phyloP scores from a whole-genome alignment of 176 grass and related monocot genomes.

The Guadua angustifolia region DNA sequence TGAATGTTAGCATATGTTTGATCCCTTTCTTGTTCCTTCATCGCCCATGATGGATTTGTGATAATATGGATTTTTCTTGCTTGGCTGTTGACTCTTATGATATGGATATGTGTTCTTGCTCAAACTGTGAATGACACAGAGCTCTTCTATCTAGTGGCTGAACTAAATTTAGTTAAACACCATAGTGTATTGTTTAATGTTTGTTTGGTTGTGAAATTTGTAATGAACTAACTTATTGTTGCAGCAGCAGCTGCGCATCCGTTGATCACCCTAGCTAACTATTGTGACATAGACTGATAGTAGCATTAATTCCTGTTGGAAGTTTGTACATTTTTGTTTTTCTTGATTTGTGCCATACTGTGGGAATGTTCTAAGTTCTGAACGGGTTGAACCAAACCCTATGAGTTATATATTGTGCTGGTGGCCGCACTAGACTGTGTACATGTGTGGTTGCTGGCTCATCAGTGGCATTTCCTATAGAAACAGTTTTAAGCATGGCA shows the following conservation, averaged over 20 bases:
- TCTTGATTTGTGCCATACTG: no score
- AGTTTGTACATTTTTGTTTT: not conserved
- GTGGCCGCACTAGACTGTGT: not conserved
- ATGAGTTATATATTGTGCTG: not conserved
- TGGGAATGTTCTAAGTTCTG: no score
- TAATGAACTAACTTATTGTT: not conserved
- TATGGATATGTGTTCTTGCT: no score
- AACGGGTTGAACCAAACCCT: no score
- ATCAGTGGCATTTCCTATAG: not conserved
- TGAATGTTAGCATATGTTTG: no score
- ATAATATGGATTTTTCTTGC: not conserved
- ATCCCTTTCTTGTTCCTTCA: no score
- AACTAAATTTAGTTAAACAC: not conserved
- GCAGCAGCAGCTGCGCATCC: not conserved
- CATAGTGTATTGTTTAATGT: not conserved
- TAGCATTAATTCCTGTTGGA: not conserved
- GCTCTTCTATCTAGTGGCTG: not conserved
- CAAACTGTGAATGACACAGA: no score
- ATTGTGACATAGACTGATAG: not conserved
- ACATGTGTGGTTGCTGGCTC: not conserved
- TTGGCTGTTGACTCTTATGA: not conserved
- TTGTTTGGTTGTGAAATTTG: conserved; percentile 21
- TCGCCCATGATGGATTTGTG: no score
- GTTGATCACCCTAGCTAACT: not conserved
- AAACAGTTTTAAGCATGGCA: not conserved